Evolutionary conservation across 768 basidiomycete genomes (phyloP).

Genomic region (Amanita pallidorosea): DNA sequence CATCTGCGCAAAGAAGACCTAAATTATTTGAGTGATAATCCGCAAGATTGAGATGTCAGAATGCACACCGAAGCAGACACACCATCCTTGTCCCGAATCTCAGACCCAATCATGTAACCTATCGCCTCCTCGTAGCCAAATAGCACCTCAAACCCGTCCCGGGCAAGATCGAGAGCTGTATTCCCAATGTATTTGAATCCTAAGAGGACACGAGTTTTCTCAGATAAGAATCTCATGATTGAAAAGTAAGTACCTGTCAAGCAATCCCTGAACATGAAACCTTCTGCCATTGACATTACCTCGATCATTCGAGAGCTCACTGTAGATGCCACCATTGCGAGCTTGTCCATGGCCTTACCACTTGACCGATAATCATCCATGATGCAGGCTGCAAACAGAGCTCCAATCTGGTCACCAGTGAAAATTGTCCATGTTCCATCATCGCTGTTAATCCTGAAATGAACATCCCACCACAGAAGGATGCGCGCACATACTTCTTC

Average conservation of each 20-base stretch:
- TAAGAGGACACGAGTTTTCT: slow-evolving; percentile 12
- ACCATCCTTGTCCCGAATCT: slow-evolving; percentile 83
- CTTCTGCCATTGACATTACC: slow-evolving; percentile 62
- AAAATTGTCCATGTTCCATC: slow-evolving; percentile 58
- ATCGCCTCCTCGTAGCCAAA: slow-evolving; percentile 93
- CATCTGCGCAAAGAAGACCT: slow-evolving; percentile 67
- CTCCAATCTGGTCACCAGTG: slow-evolving; percentile 79
- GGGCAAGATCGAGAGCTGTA: slow-evolving; percentile 53
- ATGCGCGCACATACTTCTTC: slow-evolving; percentile 30
- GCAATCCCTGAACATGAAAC: slow-evolving; percentile 79
- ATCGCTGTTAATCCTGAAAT: slow-evolving; percentile 1
- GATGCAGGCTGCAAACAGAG: slow-evolving; percentile 30
- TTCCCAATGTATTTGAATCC: slow-evolving; percentile 93
- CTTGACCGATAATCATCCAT: slow-evolving; percentile 31
- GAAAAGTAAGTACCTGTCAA: slow-evolving; percentile 58
- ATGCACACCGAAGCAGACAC: slow-evolving; percentile 61
- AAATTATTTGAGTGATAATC: not conserved
- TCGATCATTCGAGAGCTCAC: slow-evolving; percentile 89
- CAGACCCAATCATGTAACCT: slow-evolving; percentile 77
- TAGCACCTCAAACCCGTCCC: slow-evolving; percentile 57
- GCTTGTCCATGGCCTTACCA: slow-evolving; percentile 37
- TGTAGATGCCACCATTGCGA: slow-evolving; percentile 83
- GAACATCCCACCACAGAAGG: slow-evolving; percentile 10
- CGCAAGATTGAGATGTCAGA: not conserved
- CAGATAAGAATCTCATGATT: slow-evolving; percentile 5